phyloP scores from a whole-genome alignment of 2,329 filamentous ascomycete species.

The Aspergillus carbonarius region DNA sequence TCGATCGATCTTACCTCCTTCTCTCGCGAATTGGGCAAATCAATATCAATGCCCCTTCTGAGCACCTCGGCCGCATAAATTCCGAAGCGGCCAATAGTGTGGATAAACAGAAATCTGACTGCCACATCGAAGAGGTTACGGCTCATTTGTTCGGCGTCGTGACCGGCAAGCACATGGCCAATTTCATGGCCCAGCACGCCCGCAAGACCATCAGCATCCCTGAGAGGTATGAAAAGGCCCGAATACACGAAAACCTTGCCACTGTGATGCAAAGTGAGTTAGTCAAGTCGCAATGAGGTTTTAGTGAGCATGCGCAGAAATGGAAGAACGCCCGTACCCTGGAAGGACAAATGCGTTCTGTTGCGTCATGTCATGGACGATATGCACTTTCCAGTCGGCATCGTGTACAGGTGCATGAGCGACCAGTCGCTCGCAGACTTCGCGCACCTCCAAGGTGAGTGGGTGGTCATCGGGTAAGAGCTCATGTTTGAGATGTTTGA shows the following conservation, averaged over 20 bases:
- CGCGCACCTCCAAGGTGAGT: conserved; percentile 49
- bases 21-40: conserved; percentile 55
- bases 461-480: conserved; percentile 54
- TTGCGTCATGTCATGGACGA: conserved; percentile 51
- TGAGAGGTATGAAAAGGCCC: conserved; percentile 58
- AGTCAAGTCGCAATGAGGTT: neutral
- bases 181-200: conserved; percentile 65
- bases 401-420: conserved; percentile 50
- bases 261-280: conserved; percentile 24
- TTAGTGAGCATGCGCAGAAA: too few relatives aligned
- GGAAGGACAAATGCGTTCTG: conserved; percentile 64
- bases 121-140: conserved; percentile 36
- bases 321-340: conserved; percentile 40
- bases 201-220: conserved; percentile 58
- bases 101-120: conserved; percentile 25
- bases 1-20: conserved; percentile 49
- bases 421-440: conserved; percentile 55
- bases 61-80: conserved; percentile 42
- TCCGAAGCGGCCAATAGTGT: conserved; percentile 43
- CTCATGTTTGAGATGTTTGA: conserved; percentile 46
- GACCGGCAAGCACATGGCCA: conserved; percentile 61
- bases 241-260: conserved; percentile 66
- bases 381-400: conserved; percentile 57
- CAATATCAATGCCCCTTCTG: conserved; percentile 53
- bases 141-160: conserved; percentile 57